A percentile compares a stretch with the other conserved stretches of the same genome.
These are phyloP conservation scores for Podaxis sp. DNA, from an alignment of 768 basidiomycete species.

Conservation along the genomic window DNA sequence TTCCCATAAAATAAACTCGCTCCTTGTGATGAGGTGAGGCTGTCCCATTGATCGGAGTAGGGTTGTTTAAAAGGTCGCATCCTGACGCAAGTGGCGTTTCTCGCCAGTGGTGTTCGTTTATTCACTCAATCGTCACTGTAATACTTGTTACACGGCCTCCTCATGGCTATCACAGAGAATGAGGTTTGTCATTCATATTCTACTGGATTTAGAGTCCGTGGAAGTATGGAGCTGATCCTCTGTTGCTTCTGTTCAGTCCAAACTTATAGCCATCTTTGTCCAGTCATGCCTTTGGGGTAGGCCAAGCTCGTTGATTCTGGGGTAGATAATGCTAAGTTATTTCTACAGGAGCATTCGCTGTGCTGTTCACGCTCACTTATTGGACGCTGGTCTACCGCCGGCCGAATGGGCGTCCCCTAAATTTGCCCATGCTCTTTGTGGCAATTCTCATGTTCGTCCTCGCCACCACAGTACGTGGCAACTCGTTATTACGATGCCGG, in stretches of 20 bases:
- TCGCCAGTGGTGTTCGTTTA: background rate
- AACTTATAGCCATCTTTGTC: slow-evolving; percentile 24
- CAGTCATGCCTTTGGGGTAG: slow-evolving; percentile 24
- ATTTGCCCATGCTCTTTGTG: slow-evolving; percentile 27
- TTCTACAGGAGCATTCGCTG: slow-evolving; percentile 22
- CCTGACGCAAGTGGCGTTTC: background rate
- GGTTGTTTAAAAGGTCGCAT: background rate
- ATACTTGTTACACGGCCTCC: background rate
- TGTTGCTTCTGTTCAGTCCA: slow-evolving; percentile 11
- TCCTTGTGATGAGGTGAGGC: background rate
- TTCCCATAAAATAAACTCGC: background rate
- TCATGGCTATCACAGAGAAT: slow-evolving; percentile 14
- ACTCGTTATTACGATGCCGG: background rate
- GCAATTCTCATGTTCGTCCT: slow-evolving; percentile 28
- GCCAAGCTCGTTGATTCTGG: background rate
- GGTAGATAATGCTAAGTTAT: slow-evolving; percentile 3
- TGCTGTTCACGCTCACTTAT: slow-evolving; percentile 25
- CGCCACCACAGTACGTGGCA: slow-evolving; percentile 24
- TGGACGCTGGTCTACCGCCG: slow-evolving; percentile 25
- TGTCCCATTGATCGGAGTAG: background rate
- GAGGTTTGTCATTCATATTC: slow-evolving; percentile 8
- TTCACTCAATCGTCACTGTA: background rate
- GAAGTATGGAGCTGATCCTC: background rate
- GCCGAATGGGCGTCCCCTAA: slow-evolving; percentile 20
- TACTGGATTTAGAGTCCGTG: background rate